A percentile compares a stretch with the other conserved stretches of the same genome.
These are phyloP conservation scores for Stemphylium beticola DNA, from an alignment of 2,329 filamentous ascomycete species.

Conservation along the genomic window DNA sequence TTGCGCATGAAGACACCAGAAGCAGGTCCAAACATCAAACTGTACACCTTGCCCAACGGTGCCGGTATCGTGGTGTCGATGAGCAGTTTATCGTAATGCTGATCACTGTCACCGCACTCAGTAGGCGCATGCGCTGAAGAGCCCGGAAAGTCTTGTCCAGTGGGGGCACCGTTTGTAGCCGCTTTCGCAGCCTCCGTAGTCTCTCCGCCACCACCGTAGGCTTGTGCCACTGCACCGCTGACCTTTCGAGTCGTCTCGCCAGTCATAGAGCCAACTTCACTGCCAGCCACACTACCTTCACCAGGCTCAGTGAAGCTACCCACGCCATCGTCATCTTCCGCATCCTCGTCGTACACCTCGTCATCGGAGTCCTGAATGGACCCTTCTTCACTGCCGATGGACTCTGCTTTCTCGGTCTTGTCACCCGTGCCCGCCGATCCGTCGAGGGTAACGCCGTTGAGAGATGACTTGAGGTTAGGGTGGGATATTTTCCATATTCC, in stretches of 20 bases:
- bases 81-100: slow-evolving; percentile 83
- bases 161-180: slow-evolving; percentile 49
- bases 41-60: slow-evolving; percentile 90
- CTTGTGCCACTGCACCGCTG: slow-evolving; percentile 61
- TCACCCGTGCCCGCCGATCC: slow-evolving; percentile 74
- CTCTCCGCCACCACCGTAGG: slow-evolving; percentile 46
- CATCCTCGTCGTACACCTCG: slow-evolving; percentile 80
- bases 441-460: slow-evolving; percentile 85
- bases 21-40: slow-evolving; percentile 80
- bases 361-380: slow-evolving; percentile 72
- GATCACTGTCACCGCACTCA: slow-evolving; percentile 77
- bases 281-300: slow-evolving; percentile 61
- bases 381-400: slow-evolving; percentile 55
- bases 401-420: slow-evolving; percentile 86
- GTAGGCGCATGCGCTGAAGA: slow-evolving; percentile 82
- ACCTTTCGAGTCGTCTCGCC: slow-evolving; percentile 69
- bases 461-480: slow-evolving; percentile 85
- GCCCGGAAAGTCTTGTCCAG: slow-evolving; percentile 76
- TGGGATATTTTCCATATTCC: slow-evolving; percentile 99
- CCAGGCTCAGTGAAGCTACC: slow-evolving; percentile 67
- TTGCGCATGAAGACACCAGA: slow-evolving; percentile 84
- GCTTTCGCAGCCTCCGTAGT: slow-evolving; percentile 47
- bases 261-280: slow-evolving; percentile 59
- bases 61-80: slow-evolving; percentile 87
- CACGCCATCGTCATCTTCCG: slow-evolving; percentile 72